Evolutionary conservation across 441 rosid genomes (phyloP), one percentile per base, ranked within the genome.

Genomic region (Eutrema salsugineum): DNA sequence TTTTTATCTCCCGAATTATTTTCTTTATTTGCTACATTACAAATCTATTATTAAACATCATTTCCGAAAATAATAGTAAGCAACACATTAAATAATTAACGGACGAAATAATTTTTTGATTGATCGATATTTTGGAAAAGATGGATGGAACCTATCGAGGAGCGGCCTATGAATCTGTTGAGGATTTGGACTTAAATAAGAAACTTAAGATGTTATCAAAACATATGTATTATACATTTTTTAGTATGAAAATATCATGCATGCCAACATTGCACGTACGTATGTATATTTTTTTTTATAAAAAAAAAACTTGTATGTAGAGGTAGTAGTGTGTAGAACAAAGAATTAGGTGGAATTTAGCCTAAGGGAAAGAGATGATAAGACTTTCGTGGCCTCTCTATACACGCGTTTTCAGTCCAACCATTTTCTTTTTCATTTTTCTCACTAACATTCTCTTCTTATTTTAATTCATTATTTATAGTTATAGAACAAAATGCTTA

Each of bases 341-440:
- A 12, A 11, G 58, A 35, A 28, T 9, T 9, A 17, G 44, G 48
- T 27, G 30, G 28, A 48, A 22, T 8, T n/a, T 43, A 17, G 66
- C 15, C 14, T 8, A 35, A 33, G 24, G 6, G 32, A 17, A 40
- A 66, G 48, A 61, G 20, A 61, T 68, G 66, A 68, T 68, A 46
- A 42, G 57, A 61, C 20, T 63, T 73, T 35, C 35, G 70, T 40
- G 32, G 66, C 42, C 17, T 53, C 56, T 43, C 53, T 71, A 40
- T 71, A 40, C 64, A 68, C 77, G 68, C 60, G 73, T 69, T 68
- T 63, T 43, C 60, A 42, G 78, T 58, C 30, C 19, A 38, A 51
- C 32, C 46, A 17, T 16, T 35, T 2, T 46, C 12, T 42, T 11
- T 17, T 49, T 61, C 12, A n/a, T 30, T 39, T 33, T 46, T 5